Conservation (phyloP, 73 alveolate species). For the Blepharisma japonicum region DNA sequence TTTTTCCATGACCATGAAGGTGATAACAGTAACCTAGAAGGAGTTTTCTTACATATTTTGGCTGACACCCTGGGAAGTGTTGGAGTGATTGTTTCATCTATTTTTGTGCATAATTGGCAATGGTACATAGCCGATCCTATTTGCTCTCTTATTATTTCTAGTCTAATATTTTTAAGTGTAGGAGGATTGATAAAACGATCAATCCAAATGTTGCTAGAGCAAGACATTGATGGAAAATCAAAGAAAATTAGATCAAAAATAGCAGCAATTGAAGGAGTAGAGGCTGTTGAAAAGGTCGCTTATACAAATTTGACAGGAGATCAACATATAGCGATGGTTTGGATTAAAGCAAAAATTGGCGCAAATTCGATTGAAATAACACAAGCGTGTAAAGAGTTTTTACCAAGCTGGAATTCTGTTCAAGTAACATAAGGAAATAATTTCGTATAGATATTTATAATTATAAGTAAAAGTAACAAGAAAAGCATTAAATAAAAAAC, state of each 20-base stretch:
- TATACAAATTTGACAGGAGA: constrained; percentile 44
- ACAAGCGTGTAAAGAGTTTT: not conserved
- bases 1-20: constrained; percentile 86
- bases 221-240: constrained; percentile 45
- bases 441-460: no score
- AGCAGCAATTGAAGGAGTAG: constrained; percentile 56
- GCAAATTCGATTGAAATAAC: constrained; percentile 25
- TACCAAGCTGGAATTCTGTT: not conserved
- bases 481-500: no score
- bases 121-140: constrained; percentile 95
- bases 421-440: no score
- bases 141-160: constrained; percentile 89
- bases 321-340: constrained; percentile 28
- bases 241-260: constrained; percentile 56
- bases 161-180: constrained; percentile 84
- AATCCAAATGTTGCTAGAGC: constrained; percentile 58
- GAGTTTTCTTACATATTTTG: constrained; percentile 94
- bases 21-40: constrained; percentile 65
- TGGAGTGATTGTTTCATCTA: constrained; percentile 88
- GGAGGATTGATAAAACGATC: constrained; percentile 77
- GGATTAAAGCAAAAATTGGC: constrained; percentile 25
- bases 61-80: constrained; percentile 99
- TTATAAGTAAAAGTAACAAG: no score
- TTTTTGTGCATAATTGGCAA: constrained; percentile 80
- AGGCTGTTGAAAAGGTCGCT: constrained; percentile 26